Conservation (phyloP, 306 rosid species). For the Cicer bijugum region DNA sequence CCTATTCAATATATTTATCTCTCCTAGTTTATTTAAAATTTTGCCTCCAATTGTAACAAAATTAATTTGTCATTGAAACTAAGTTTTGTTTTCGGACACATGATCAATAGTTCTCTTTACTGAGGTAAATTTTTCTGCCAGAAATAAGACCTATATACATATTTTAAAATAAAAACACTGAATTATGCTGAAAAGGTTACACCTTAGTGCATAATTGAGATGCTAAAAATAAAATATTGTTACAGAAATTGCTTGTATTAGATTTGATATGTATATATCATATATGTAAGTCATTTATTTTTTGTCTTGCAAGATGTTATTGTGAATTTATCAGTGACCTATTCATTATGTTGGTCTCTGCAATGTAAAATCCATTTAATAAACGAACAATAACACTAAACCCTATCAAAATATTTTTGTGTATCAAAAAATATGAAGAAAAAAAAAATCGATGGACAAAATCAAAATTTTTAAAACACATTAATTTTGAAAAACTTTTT, state of each 20-base stretch:
- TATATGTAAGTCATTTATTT: background rate
- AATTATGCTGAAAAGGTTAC: background rate
- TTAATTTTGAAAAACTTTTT: too few relatives aligned
- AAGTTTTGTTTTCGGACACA: too few relatives aligned
- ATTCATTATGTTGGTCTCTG: slow-evolving; percentile 15
- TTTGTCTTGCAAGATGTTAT: background rate
- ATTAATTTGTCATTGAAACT: too few relatives aligned
- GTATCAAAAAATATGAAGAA: too few relatives aligned
- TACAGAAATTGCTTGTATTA: slow-evolving; percentile 21
- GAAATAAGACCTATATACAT: background rate
- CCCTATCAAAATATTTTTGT: too few relatives aligned
- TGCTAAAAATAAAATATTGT: slow-evolving; percentile 12
- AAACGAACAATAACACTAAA: too few relatives aligned
- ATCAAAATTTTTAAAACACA: too few relatives aligned
- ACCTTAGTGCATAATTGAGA: slow-evolving; percentile 11
- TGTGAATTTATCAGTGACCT: slow-evolving; percentile 5
- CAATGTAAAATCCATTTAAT: slow-evolving; percentile 5
- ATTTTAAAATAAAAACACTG: background rate
- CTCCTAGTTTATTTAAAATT: too few relatives aligned
- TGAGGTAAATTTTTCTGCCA: background rate
- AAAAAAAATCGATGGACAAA: too few relatives aligned
- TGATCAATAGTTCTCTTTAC: background rate
- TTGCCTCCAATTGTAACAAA: too few relatives aligned
- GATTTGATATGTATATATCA: background rate
- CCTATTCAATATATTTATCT: background rate